Conservation (phyloP, 495 filamentous ascomycete species). For the Tuber melanosporum region DNA sequence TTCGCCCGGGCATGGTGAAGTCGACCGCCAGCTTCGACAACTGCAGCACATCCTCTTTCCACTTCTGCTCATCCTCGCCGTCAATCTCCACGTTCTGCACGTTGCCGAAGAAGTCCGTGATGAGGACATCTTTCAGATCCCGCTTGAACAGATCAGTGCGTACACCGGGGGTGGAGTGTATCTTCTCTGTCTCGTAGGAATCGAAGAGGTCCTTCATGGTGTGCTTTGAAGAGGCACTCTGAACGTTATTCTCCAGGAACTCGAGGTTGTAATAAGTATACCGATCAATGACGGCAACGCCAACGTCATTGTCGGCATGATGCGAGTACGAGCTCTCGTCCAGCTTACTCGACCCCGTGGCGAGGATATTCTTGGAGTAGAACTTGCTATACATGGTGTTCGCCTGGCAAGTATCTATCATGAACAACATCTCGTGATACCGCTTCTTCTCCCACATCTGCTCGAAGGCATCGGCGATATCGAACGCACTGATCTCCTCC, state of each 20-base stretch:
- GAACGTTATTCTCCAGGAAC: constrained; percentile 86
- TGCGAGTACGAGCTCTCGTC: constrained; percentile 94
- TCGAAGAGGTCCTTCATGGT: constrained; percentile 91
- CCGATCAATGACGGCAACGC: constrained; percentile 94
- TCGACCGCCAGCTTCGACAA: constrained; percentile 47
- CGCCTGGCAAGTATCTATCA: constrained; percentile 99
- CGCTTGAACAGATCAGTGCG: constrained; percentile 87
- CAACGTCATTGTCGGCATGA: constrained; percentile 95
- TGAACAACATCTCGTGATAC: constrained; percentile 94
- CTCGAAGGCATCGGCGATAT: constrained; percentile 94
- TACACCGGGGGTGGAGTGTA: constrained; percentile 85
- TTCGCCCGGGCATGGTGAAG: constrained; percentile 24
- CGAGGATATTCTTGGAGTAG: constrained; percentile 94
- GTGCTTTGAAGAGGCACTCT: constrained; percentile 71
- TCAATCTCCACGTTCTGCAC: constrained; percentile 95
- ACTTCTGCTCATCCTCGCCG: constrained; percentile 50
- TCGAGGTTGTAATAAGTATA: constrained; percentile 99
- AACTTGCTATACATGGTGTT: constrained; percentile 99
- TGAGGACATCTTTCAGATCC: constrained; percentile 47
- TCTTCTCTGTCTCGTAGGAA: constrained; percentile 88
- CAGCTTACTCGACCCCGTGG: constrained; percentile 85
- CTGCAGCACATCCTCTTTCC: constrained; percentile 67
- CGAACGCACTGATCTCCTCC: constrained; percentile 93
- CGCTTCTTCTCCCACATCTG: constrained; percentile 99
- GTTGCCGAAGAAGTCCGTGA: constrained; percentile 98